Base-by-base conservation (phyloP, 2,329 filamentous ascomycete genomes). In the Myrmaecium sp. region DNA sequence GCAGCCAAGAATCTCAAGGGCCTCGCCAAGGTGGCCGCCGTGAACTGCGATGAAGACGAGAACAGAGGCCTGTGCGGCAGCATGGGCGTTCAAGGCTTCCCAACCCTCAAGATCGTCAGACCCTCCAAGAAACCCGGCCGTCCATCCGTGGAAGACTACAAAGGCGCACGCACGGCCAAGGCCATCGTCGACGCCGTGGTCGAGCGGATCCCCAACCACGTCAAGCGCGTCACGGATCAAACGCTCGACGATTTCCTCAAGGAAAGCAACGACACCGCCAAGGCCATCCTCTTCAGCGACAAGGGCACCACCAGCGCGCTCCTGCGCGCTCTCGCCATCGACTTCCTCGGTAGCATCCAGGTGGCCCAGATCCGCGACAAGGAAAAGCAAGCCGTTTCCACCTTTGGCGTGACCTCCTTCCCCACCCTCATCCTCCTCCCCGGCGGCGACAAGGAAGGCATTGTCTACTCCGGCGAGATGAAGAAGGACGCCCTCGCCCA, bases 1-100 rank as follows among this genome's bases (percentile, higher is more conserved):
- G 84, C 75, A 2, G 89, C 89, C 40, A 78, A 76, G 43, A 82
- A 74, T 42, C 74, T 98, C 31, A 69, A 77, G n/a, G 89, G 89
- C 9, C 66, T 95, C 9, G 89, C 83, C 42, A 91, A 93, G 44
- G 86, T 98, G 21, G 89, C 82, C 25, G 89, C 91, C 29, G 64
- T 98, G 36, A 79, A 98, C 54, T 98, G 89, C 53, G 86, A 98
- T 44, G 83, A 92, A 17, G 86, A 94, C 28, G 57, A 63, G 36
- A 98, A 95, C 65, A 95, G 95, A 60, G 62, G 64, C 3, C 68
- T 94, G 39, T 98, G 89, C 51, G 72, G 75, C 24, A 57, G 64
- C 38, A 79, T 94, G 69, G 86, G 83, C 29, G 69, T 98, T 5
- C 66, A 93, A 56, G 89, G 89, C 31, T 98, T 94, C 57, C 89